Evolutionary conservation across 2,329 filamentous ascomycete genomes (phyloP).

Genomic region (Berkeleyomyces rouxiae): DNA sequence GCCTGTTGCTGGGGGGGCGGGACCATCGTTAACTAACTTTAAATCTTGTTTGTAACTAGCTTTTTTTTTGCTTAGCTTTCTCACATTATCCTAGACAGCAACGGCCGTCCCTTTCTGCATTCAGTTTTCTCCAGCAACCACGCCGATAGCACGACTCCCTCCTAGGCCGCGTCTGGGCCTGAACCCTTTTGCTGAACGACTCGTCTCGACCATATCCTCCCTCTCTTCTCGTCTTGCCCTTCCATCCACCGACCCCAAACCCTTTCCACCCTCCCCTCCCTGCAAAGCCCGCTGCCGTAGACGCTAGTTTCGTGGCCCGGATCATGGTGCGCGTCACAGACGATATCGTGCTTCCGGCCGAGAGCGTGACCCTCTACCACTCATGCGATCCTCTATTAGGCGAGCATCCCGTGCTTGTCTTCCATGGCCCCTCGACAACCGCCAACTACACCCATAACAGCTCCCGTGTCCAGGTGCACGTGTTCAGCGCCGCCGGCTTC

Average conservation of each 20-base stretch:
- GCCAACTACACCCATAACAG: slow-evolving; percentile 74
- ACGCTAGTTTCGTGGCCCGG: slow-evolving; percentile 17
- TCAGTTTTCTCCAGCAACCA: background rate
- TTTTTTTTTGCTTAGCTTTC: background rate
- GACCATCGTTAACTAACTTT: background rate
- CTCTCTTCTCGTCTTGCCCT: background rate
- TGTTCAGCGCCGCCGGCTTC: slow-evolving; percentile 78
- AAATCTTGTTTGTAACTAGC: background rate
- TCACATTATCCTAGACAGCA: background rate
- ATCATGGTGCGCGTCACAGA: slow-evolving; percentile 72
- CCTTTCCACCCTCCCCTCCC: background rate
- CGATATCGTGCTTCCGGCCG: slow-evolving; percentile 62
- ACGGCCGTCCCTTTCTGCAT: background rate
- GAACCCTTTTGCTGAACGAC: background rate
- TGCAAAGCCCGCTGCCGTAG: background rate
- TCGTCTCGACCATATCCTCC: background rate
- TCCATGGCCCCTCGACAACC: slow-evolving; percentile 82
- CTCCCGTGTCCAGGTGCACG: slow-evolving; percentile 85
- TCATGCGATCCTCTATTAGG: slow-evolving; percentile 70
- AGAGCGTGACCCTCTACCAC: slow-evolving; percentile 76
- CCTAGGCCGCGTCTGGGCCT: background rate
- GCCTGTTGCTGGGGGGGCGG: background rate
- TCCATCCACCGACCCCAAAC: background rate
- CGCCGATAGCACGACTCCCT: background rate
- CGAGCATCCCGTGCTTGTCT: slow-evolving; percentile 69